These are phyloP conservation scores for Botrytis tulipae DNA, from an alignment of 2,329 filamentous ascomycete genomes.

Conservation along the genomic window DNA sequence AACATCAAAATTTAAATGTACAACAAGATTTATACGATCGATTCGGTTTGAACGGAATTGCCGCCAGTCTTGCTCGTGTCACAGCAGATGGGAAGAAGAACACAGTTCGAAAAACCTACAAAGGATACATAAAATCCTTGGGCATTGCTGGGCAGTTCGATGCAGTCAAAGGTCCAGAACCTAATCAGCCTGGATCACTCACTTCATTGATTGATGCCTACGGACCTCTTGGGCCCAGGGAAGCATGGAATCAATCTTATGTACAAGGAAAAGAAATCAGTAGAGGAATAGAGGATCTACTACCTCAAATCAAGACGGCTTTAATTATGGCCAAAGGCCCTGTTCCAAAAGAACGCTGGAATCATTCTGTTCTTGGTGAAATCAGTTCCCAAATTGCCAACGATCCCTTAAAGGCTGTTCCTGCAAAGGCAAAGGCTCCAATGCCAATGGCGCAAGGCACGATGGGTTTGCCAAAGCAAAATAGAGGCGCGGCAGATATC, in stretches of 20 bases:
- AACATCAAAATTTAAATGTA: conserved; percentile 46
- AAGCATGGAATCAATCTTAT: conserved; percentile 56
- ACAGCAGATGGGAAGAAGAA: conserved; percentile 67
- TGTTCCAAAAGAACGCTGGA: conserved; percentile 55
- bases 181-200: conserved; percentile 39
- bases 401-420: conserved; percentile 24
- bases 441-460: not conserved
- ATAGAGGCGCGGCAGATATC: conserved; percentile 25
- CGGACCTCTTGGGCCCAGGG: conserved; percentile 43
- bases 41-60: conserved; percentile 56
- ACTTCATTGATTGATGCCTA: conserved; percentile 49
- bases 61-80: conserved; percentile 60
- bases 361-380: conserved; percentile 58
- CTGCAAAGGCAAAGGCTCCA: conserved; percentile 21
- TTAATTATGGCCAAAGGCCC: conserved; percentile 57
- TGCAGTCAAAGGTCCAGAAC: conserved; percentile 53
- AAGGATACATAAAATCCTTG: conserved; percentile 64
- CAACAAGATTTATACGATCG: conserved; percentile 58
- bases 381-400: conserved; percentile 35
- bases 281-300: conserved; percentile 49
- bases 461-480: not conserved
- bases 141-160: conserved; percentile 63
- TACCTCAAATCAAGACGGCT: conserved; percentile 49
- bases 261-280: conserved; percentile 55
- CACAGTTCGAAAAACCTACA: conserved; percentile 65